Evolutionary conservation across 108 stramenopile species (phyloP).

Genomic region (Fistulifera pelliculosa): DNA sequence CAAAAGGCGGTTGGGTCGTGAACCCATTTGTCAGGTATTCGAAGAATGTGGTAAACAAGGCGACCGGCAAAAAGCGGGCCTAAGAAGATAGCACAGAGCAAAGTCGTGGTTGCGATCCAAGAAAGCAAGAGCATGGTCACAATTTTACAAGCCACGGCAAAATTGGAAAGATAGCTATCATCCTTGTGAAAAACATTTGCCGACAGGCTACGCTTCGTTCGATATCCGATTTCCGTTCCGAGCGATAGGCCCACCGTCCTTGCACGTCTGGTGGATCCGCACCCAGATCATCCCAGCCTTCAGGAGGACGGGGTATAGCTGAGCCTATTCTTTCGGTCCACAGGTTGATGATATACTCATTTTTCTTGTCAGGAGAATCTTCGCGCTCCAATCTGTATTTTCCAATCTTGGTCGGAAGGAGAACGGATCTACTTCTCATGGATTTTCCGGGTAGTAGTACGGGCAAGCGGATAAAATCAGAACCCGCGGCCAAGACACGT

Average conservation of each 20-base stretch:
- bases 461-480: conserved; percentile 23
- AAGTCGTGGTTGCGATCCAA: conserved; percentile 50
- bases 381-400: conserved; percentile 46
- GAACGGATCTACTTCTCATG: conserved; percentile 5
- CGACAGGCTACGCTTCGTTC: conserved; percentile 66
- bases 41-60: conserved; percentile 33
- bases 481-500: conserved; percentile 18
- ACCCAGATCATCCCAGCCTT: conserved; percentile 88
- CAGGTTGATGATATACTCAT: conserved; percentile 38
- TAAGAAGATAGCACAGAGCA: conserved; percentile 27
- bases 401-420: conserved; percentile 61
- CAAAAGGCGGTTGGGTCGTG: conserved; percentile 70
- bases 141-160: conserved; percentile 26
- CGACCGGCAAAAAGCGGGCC: conserved; percentile 50
- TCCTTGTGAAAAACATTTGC: conserved; percentile 34
- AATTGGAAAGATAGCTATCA: not conserved
- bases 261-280: conserved; percentile 73
- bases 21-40: conserved; percentile 41
- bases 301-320: conserved; percentile 70
- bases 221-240: conserved; percentile 57
- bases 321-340: conserved; percentile 57
- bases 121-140: conserved; percentile 40
- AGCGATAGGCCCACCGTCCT: conserved; percentile 80
- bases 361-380: not conserved
- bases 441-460: conserved; percentile 10